Conservation (phyloP, 306 rosid species). For the Cucumis sativus region DNA sequence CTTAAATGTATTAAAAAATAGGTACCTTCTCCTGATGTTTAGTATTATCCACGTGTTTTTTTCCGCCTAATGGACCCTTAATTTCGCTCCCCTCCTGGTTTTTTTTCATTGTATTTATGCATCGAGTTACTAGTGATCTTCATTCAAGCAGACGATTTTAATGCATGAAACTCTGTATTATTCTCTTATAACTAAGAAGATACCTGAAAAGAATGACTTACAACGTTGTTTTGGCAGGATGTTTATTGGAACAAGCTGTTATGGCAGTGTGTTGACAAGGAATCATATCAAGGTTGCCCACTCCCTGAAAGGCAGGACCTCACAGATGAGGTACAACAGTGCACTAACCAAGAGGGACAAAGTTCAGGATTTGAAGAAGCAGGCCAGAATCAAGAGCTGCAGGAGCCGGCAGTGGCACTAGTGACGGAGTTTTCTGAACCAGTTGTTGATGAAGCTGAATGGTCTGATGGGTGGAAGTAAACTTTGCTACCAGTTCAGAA, state of each 20-base stretch:
- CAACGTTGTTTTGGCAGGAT: slow-evolving; percentile 41
- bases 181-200: background rate
- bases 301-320: slow-evolving; percentile 54
- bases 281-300: slow-evolving; percentile 62
- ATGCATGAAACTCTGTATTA: background rate
- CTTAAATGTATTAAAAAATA: background rate
- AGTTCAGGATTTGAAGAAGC: background rate
- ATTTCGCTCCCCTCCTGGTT: background rate
- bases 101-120: background rate
- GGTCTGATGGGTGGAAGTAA: slow-evolving; percentile 89
- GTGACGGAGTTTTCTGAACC: background rate
- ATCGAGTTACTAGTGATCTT: background rate
- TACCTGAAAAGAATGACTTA: background rate
- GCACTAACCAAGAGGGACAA: slow-evolving; percentile 8
- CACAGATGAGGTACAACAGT: slow-evolving; percentile 15
- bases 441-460: slow-evolving; percentile 39
- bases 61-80: background rate
- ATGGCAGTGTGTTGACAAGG: slow-evolving; percentile 70
- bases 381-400: background rate
- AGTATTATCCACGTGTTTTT: background rate
- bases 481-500: background rate
- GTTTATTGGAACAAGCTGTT: slow-evolving; percentile 65
- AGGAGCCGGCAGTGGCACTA: no score
- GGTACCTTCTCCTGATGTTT: background rate
- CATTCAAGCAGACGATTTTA: background rate